Base-by-base conservation (phyloP, 257 asterid species). In the Solanum bukasovii region DNA sequence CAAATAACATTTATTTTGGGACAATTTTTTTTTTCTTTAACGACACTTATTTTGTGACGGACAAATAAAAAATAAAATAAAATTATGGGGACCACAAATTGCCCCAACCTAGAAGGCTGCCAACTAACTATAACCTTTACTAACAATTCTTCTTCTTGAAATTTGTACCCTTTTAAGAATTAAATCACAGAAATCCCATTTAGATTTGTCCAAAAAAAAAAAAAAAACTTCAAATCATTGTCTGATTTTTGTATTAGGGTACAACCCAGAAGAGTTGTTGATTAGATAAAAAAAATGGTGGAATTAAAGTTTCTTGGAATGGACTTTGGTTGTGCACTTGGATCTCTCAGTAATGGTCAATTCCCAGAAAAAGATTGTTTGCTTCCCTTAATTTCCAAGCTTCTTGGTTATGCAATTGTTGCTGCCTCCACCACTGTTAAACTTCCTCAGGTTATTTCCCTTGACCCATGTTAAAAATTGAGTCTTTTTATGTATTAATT, bases 401-500 rank as follows among this genome's bases (percentile, higher is more conserved):
- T 97, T 27, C 91, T 97, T 85, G 99, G 99, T 73, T 97, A 97
- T 93, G 94, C 94, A 89, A 95, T 97, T 88, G 98, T 97, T 3
- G 99, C 98, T 59, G 99, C 99, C 38, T 97, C 99, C 84, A 97
- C 98, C 90, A 97, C 98, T 38, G 99, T 97, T 88, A 97, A 97
- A 89, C 95, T 97, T 56, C 99, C 99, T 10, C 99, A 97, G 98
- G 98, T 96, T 44, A 84, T 65, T 87, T 40, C 10, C 82, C 9
- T 25, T 81, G 67, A 75, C 12, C 83, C 65, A 68, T 81, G 87
- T 63, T 49, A 49, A 31, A 84, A 79, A 44, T 79, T 27, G 75
- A 81, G 68, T 81, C 18, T 81, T 81, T 81, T 81, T 46, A 46
- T 81, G 68, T 27, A 27, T 46, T 27, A 16, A 13, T 46, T 81